phyloP scores from a whole-genome alignment of 225 moss, liverwort and hornwort genomes.

The Polytrichum commune region DNA sequence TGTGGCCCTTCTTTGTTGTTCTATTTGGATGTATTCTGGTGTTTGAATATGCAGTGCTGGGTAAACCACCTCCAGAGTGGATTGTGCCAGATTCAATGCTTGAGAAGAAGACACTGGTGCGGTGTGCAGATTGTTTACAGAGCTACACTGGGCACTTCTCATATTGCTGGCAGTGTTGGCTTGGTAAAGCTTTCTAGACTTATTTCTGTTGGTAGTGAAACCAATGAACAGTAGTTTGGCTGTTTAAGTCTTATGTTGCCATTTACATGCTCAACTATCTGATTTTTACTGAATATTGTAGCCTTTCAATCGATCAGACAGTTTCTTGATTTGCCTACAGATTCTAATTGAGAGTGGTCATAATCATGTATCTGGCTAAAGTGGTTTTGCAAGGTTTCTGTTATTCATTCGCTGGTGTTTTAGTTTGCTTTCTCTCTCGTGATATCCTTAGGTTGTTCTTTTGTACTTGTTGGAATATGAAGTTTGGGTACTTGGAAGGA shows the following conservation, averaged over 20 bases:
- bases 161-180: constrained; percentile 40
- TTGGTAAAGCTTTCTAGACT: constrained; percentile 14
- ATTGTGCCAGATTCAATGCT: constrained; percentile 18
- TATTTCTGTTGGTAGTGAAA: background rate
- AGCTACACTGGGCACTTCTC: constrained; percentile 23
- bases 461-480: too few species aligned
- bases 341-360: too few species aligned
- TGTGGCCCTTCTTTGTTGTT: constrained; percentile 42
- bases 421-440: too few species aligned
- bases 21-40: constrained; percentile 31
- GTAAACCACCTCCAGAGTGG: constrained; percentile 36
- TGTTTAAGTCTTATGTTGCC: background rate
- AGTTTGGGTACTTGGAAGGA: too few species aligned
- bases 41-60: constrained; percentile 32
- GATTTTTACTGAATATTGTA: too few species aligned
- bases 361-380: too few species aligned
- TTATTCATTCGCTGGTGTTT: too few species aligned
- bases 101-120: constrained; percentile 4
- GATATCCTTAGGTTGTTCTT: too few species aligned
- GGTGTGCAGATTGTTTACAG: constrained; percentile 21
- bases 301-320: too few species aligned
- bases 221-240: background rate
- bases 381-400: too few species aligned
- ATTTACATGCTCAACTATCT: too few species aligned
- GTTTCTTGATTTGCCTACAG: too few species aligned